A percentile compares a stretch with the other conserved stretches of the same genome.
Conservation (phyloP, 176 grass and related monocot species). For the Phragmites australis region DNA sequence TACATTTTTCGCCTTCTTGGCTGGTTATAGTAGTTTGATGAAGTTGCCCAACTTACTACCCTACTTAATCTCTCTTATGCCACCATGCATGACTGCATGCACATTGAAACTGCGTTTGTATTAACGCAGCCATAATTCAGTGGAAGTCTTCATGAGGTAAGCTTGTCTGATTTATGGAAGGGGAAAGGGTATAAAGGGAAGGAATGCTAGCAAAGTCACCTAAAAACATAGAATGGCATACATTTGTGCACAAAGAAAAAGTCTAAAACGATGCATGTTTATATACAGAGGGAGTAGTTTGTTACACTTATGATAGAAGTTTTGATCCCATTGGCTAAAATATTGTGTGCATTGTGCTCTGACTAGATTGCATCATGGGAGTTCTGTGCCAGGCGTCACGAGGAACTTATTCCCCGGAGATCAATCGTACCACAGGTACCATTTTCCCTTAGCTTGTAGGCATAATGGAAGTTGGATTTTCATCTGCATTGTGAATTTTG, state of each 20-base stretch:
- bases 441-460: background rate
- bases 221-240: background rate
- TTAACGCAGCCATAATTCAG: background rate
- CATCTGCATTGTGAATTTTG: background rate
- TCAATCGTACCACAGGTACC: constrained; percentile 86
- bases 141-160: background rate
- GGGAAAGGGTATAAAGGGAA: background rate
- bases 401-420: constrained; percentile 95
- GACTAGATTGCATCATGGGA: constrained; percentile 94
- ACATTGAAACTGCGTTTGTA: background rate
- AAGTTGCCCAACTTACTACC: background rate
- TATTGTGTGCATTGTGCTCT: constrained; percentile 16
- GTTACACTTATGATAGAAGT: constrained; percentile 4
- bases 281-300: background rate
- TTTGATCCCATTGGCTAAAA: background rate
- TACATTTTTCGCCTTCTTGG: background rate
- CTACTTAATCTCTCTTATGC: background rate
- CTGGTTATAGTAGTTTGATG: background rate
- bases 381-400: constrained; percentile 88
- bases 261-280: background rate
- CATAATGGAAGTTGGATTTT: background rate
- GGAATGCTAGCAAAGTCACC: background rate
- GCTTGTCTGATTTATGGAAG: background rate
- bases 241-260: background rate
- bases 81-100: background rate